Evolutionary conservation across 1,139 yeast genomes (phyloP), one percentile per base, ranked within the genome.

Genomic region (Blastobotrys serpentis): DNA sequence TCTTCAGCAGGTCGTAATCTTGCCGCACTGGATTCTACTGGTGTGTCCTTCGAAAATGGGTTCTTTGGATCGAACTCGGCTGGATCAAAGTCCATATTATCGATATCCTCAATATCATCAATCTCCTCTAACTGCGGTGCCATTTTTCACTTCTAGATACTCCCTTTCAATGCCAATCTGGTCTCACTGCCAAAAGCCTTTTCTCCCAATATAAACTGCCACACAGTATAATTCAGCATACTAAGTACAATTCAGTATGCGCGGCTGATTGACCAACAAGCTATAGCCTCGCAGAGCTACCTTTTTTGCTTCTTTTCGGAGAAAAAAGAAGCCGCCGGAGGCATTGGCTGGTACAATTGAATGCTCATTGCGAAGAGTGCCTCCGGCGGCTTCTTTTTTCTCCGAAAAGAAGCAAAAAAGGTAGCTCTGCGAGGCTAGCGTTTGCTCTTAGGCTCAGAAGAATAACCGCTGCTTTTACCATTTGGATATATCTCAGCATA

Each of bases 11-110:
- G 54, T 36, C 57, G 49, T 22, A 55, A 48, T 18, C 55, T 49
- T 3, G 56, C 58, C 10, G 46, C 50, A 16, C 47, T 43, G 16
- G 29, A 13, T 13, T 46, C 49, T 25, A 46, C 44, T 8, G 58
- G 56, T n/a, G 54, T 58, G 50, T 56, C 58, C 43, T 57, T 55
- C 30, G 66, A 60, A 53, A 67, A 65, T 39, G 70, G 67, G 46
- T 66, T 68, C 47, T 63, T 58, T 14, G 96, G 90, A 67, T 89
- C 97, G 56, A 88, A 84, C 71, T 89, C 90, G 7, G 95, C 94
- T 37, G 90, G 76, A 68, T 89, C 96, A 86, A 87, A 84, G 59
- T 89, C 96, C 81, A 88, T 75, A 70, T 87, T 82, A 65, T 89
- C 97, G 69, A 90, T 84, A 61, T 87, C 95, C 52, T 86, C 92